Percentiles rank a stretch among this genome's conserved stretches.
Evolutionary conservation across 2,329 filamentous ascomycete species (phyloP).

Genomic region (Xylaria arbuscula): DNA sequence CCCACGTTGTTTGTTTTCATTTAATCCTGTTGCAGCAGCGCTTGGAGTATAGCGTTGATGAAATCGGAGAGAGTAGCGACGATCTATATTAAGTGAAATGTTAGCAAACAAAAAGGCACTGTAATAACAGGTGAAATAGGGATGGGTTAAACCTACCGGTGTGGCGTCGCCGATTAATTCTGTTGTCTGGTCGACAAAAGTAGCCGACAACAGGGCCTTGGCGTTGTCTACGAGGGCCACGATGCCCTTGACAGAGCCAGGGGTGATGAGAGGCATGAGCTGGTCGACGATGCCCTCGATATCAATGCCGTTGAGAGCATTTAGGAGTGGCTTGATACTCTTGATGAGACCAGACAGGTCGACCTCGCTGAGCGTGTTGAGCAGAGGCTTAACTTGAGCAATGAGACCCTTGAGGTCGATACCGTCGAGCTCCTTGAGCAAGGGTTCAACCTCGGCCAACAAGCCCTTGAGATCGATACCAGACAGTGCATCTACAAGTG

Average conservation of each 20-base stretch:
- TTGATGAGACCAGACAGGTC: constrained; percentile 30
- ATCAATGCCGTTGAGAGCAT: constrained; percentile 54
- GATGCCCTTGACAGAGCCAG: constrained; percentile 52
- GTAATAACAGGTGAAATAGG: neutral
- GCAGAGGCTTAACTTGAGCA: constrained; percentile 51
- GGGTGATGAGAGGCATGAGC: constrained; percentile 56
- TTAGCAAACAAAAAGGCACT: constrained; percentile 22
- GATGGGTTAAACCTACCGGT: constrained; percentile 50
- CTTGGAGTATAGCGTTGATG: constrained; percentile 46
- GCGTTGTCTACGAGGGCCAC: constrained; percentile 54
- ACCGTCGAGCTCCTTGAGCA: constrained; percentile 41
- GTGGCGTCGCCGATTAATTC: constrained; percentile 58
- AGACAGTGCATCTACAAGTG: constrained; percentile 52
- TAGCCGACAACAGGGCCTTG: constrained; percentile 51
- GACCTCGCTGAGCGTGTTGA: constrained; percentile 40
- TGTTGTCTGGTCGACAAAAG: constrained; percentile 56
- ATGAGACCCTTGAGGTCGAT: constrained; percentile 53
- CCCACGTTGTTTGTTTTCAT: neutral
- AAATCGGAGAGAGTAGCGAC: constrained; percentile 49
- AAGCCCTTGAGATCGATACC: constrained; percentile 44
- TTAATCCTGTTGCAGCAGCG: constrained; percentile 41
- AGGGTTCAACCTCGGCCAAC: constrained; percentile 44
- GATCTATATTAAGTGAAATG: constrained; percentile 36
- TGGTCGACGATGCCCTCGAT: constrained; percentile 52
- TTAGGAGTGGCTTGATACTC: constrained; percentile 52